Evolutionary conservation across 148 eudicot genomes (phyloP), one percentile per base, ranked within the genome.

Genomic region (Fagopyrum esculentum): DNA sequence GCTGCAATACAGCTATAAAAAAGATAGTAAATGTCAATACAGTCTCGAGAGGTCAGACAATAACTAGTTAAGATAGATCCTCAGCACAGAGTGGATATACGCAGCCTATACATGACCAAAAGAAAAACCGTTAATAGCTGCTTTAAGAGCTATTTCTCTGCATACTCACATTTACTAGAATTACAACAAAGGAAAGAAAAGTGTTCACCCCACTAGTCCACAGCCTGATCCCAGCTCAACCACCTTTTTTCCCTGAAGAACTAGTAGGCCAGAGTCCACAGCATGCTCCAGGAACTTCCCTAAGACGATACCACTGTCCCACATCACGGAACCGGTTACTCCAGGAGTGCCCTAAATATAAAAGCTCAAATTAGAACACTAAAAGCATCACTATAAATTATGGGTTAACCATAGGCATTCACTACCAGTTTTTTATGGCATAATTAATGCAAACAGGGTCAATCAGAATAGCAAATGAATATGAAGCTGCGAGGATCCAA

Each of bases 181-280:
- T 75, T 61, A 13, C 9, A 9, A 43, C 29, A 60, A 44, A 12
- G n/a, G 35, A 9, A 11, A 10, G 56, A 29, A 45, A 64, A 76
- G 51, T 50, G 59, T 54, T 7, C 19, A 93, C 98, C 98, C 98
- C 26, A 87, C 97, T 80, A 94, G 81, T 79, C 98, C 97, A 77
- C 97, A 91, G 77, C 98, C 98, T 64, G 97, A 86, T 60, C 98
- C 98, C 84, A 94, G 79, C 83, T 94, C 98, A 71, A 91, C 83
- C 77, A 85, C 93, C 52, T 89, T 94, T 85, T 90, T 94, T n/a
- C 90, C 91, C 64, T 85, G 95, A 80, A 94, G 82, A 80, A 66
- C 56, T 63, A 91, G 78, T 45, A 40, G 45, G 59, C 83, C 82
- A 47, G 90, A 78, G 82, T 91, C 97, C 79, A 85, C 89, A 54